Conservation (phyloP, 164 flowering plant species). For the Annona squamosa region DNA sequence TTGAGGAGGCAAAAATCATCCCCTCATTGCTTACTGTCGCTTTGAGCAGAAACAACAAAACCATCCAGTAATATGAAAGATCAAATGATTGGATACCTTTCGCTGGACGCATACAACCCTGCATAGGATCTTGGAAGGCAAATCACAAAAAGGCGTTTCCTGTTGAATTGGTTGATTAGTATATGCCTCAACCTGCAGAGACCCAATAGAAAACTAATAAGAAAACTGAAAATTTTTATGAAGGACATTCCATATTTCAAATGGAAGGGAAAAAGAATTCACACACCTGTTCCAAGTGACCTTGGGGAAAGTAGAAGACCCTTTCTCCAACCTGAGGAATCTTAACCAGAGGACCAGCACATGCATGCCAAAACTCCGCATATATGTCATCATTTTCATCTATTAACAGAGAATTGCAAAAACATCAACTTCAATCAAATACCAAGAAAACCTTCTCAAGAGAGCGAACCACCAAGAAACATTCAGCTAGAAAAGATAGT, state of each 20-base stretch:
- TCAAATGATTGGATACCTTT: constrained; percentile 24
- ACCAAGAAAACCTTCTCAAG: background rate
- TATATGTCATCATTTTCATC: constrained; percentile 25
- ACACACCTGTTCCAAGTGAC: constrained; percentile 58
- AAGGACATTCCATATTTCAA: background rate
- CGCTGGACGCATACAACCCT: constrained; percentile 38
- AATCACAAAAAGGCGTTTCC: constrained; percentile 36
- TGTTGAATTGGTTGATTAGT: constrained; percentile 18
- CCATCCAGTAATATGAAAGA: no score
- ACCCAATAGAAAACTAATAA: background rate
- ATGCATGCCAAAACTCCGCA: constrained; percentile 46
- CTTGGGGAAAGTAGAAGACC: constrained; percentile 64
- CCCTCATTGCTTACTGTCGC: no score
- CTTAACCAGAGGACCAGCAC: constrained; percentile 46
- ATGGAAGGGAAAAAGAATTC: background rate
- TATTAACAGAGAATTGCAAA: constrained; percentile 6
- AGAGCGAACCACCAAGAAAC: background rate
- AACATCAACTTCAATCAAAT: background rate
- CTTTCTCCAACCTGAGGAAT: constrained; percentile 39
- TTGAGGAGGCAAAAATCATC: no score
- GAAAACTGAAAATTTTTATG: background rate
- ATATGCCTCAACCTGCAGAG: constrained; percentile 35
- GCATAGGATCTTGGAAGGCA: constrained; percentile 52
- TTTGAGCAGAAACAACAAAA: no score
- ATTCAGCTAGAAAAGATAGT: background rate